Evolutionary conservation across 202 grass and related monocot genomes (phyloP).

Genomic region (Elaeis oleifera): DNA sequence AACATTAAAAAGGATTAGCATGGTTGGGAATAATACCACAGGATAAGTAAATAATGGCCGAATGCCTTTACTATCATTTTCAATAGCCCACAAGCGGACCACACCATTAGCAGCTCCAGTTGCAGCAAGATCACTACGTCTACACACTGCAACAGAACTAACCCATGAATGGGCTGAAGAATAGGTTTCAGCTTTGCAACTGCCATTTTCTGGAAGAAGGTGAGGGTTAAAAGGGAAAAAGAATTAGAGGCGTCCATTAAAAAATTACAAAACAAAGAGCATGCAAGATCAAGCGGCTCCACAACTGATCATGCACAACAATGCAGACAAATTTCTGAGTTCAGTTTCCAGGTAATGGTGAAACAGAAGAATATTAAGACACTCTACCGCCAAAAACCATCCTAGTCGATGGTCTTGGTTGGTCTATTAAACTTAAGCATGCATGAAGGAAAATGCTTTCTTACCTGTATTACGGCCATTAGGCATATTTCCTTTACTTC

Average conservation of each 20-base stretch:
- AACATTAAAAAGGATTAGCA: neutral
- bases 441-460: neutral
- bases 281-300: too few species aligned
- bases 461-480: slow-evolving; percentile 29
- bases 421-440: too few species aligned
- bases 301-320: too few species aligned
- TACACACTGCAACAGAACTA: slow-evolving; percentile 54
- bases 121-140: slow-evolving; percentile 75
- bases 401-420: too few species aligned
- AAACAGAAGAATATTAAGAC: too few species aligned
- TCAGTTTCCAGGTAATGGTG: too few species aligned
- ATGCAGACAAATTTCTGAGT: too few species aligned
- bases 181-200: slow-evolving; percentile 23
- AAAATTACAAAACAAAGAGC: too few species aligned
- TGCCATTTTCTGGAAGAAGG: slow-evolving; percentile 43
- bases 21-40: slow-evolving; percentile 29
- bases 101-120: slow-evolving; percentile 73
- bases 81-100: slow-evolving; percentile 61
- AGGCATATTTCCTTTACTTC: slow-evolving; percentile 18
- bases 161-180: slow-evolving; percentile 64
- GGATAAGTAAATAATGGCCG: slow-evolving; percentile 42
- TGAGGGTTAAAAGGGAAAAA: neutral
- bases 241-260: too few species aligned
- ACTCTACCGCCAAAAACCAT: too few species aligned
- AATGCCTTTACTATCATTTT: slow-evolving; percentile 65